A percentile compares a stretch with the other conserved stretches of the same genome.
Evolutionary conservation across 2,329 filamentous ascomycete species (phyloP).

Genomic region (Colletotrichum sp.): DNA sequence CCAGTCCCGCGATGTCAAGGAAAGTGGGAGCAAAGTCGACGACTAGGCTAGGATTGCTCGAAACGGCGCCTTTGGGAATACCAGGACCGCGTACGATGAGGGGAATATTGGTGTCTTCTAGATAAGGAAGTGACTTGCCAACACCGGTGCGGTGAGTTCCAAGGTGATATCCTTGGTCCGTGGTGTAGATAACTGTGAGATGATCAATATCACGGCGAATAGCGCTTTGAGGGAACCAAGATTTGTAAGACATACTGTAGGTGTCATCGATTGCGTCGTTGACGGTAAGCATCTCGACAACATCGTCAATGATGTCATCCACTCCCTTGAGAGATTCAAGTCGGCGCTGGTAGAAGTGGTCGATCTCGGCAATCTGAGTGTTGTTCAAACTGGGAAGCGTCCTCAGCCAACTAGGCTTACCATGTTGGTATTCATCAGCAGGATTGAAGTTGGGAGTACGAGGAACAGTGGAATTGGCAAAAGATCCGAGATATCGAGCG

Average conservation of each 20-base stretch:
- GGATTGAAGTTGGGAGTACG: background rate
- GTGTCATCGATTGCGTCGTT: background rate
- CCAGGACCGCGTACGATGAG: background rate
- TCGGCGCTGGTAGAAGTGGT: background rate
- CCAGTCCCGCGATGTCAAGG: background rate
- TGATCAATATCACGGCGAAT: background rate
- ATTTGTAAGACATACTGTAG: background rate
- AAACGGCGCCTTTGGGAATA: background rate
- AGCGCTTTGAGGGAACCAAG: background rate
- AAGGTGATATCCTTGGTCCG: background rate
- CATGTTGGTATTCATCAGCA: background rate
- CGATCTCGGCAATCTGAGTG: background rate
- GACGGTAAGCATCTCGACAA: background rate
- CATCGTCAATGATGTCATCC: background rate
- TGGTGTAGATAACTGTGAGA: background rate
- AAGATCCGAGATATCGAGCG: background rate
- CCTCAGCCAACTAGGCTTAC: background rate
- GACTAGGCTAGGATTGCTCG: background rate
- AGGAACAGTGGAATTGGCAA: background rate
- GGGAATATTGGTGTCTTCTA: background rate
- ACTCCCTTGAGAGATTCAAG: background rate
- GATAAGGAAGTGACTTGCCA: background rate
- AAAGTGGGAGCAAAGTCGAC: background rate
- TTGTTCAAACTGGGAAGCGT: background rate
- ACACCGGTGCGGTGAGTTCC: background rate